Evolutionary conservation across 1,284 basidiomycete genomes (phyloP).

Genomic region (Hypsizygus ulmarius): DNA sequence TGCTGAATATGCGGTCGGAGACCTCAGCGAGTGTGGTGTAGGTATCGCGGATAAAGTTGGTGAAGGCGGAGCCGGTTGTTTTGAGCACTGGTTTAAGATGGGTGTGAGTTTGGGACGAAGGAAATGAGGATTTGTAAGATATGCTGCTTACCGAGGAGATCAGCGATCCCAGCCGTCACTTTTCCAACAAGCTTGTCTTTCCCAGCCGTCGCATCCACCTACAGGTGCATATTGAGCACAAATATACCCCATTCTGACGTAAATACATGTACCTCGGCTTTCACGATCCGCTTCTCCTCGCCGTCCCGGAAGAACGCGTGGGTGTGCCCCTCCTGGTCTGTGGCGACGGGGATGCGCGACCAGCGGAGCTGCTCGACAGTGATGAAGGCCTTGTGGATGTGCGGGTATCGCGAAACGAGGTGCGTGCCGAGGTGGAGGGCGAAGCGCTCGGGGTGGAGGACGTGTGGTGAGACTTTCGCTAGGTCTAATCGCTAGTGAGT

Average conservation of each 20-base stretch:
- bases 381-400: conserved; percentile 74
- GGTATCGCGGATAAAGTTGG: conserved; percentile 82
- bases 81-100: conserved; percentile 95
- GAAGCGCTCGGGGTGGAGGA: conserved; percentile 82
- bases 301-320: conserved; percentile 90
- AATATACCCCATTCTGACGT: not conserved
- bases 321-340: conserved; percentile 50
- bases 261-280: conserved; percentile 50
- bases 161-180: conserved; percentile 70
- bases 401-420: conserved; percentile 81
- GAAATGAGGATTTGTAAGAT: not conserved
- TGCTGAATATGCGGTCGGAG: conserved; percentile 86
- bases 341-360: conserved; percentile 69
- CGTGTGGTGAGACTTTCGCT: conserved; percentile 84
- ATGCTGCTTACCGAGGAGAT: conserved; percentile 65
- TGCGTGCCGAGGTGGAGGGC: conserved; percentile 85
- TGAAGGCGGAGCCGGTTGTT: conserved; percentile 85
- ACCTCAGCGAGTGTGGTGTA: conserved; percentile 82
- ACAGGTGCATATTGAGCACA: not conserved
- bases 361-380: conserved; percentile 84
- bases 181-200: conserved; percentile 58
- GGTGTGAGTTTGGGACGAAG: not conserved
- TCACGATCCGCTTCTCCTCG: conserved; percentile 79
- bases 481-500: no score
- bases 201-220: conserved; percentile 62